phyloP scores from a whole-genome alignment of 768 basidiomycete species.

The Tricholoma terreum region DNA sequence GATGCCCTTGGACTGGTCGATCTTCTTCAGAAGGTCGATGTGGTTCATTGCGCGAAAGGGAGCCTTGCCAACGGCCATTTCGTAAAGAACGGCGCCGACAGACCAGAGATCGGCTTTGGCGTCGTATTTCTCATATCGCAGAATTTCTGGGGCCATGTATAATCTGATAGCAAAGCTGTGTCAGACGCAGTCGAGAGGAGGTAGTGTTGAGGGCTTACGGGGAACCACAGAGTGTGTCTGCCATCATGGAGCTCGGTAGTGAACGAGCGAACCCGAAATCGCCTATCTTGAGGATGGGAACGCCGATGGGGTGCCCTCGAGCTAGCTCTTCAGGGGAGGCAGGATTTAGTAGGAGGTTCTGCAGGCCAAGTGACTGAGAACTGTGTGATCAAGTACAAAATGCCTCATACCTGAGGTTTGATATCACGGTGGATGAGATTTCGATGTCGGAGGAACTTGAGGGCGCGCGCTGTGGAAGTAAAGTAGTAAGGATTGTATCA shows the following conservation, averaged over 20 bases:
- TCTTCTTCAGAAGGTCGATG: constrained; percentile 90
- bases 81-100: constrained; percentile 94
- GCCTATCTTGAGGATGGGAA: constrained; percentile 94
- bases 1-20: constrained; percentile 87
- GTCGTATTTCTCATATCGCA: constrained; percentile 96
- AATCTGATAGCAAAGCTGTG: constrained; percentile 44
- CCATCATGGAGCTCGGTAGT: constrained; percentile 89
- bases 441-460: constrained; percentile 86
- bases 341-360: constrained; percentile 91
- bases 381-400: background rate
- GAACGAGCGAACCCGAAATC: constrained; percentile 98
- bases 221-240: constrained; percentile 96
- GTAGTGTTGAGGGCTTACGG: constrained; percentile 58
- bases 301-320: constrained; percentile 85
- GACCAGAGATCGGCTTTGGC: constrained; percentile 98
- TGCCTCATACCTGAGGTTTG: constrained; percentile 74
- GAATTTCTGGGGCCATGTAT: constrained; percentile 99
- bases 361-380: background rate
- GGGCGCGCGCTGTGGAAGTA: constrained; percentile 68
- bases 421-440: constrained; percentile 96
- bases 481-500: constrained; percentile 9
- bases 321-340: constrained; percentile 76
- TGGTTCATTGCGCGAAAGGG: constrained; percentile 97
- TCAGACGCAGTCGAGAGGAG: background rate
- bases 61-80: constrained; percentile 90